A percentile compares a stretch with the other conserved stretches of the same genome.
Conservation (phyloP, 345 rosid genomes). For the Cardamine occulta region DNA sequence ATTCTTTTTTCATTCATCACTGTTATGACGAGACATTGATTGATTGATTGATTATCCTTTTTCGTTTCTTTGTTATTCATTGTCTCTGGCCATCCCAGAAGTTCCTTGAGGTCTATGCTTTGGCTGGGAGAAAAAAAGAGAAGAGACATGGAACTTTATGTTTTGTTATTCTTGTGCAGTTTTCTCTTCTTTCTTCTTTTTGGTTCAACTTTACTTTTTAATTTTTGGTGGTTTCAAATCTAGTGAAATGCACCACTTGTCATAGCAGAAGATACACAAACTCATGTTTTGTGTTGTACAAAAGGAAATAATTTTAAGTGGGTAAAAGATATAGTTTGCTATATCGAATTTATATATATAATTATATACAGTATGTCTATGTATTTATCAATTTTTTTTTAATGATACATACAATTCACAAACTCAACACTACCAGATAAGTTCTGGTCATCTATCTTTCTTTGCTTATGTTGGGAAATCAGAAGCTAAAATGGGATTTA, state of each 20-base stretch:
- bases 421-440: background rate
- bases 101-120: slow-evolving; percentile 1
- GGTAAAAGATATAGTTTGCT: slow-evolving; percentile 22
- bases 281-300: slow-evolving; percentile 32
- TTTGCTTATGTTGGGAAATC: background rate
- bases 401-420: background rate
- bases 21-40: slow-evolving; percentile 3
- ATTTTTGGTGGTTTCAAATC: slow-evolving; percentile 15
- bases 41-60: slow-evolving; percentile 18
- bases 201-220: background rate
- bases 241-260: slow-evolving; percentile 28
- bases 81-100: slow-evolving; percentile 18
- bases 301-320: slow-evolving; percentile 1
- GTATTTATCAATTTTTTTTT: background rate
- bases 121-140: slow-evolving; percentile 19
- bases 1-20: slow-evolving; percentile 13
- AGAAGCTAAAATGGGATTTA: background rate
- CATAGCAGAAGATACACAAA: slow-evolving; percentile 14
- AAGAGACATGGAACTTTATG: slow-evolving; percentile 5
- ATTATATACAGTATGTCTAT: background rate
- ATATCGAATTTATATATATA: slow-evolving; percentile 1
- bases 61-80: slow-evolving; percentile 20
- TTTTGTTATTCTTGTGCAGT: slow-evolving; percentile 36
- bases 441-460: background rate
- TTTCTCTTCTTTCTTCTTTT: slow-evolving; percentile 10